Base-by-base conservation (phyloP, 352 stramenopile genomes). In the Phytopythium mirpurense region DNA sequence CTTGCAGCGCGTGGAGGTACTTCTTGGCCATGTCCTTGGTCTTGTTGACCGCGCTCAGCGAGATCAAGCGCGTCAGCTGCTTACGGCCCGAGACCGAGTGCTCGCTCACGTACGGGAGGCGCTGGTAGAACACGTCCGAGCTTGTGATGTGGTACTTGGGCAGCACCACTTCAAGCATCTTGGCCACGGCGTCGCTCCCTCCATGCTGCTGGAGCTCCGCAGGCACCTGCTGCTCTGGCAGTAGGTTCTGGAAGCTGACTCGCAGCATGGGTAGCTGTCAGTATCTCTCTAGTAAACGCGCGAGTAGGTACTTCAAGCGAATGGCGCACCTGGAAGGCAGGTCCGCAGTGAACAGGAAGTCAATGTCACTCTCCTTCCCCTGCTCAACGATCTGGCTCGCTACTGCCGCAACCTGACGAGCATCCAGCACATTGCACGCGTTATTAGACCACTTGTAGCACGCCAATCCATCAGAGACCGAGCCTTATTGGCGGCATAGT, bases 81-180 rank as follows among this genome's bases (percentile, higher is more conserved):
- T 88, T 88, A 35, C 65, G 63, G 31, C 68, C 66, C 4, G 66
- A 76, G 15, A 53, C 65, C 1, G 43, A 40, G 10, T 65, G 59
- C 38, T 87, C 75, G 27, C 75, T 93, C 47, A 93, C 72, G 64
- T 93, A 93, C 16, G 82, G 82, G 32, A 89, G 59, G 10, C 78
- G 75, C 63, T 93, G 79, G 65, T 90, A 90, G 45, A 90, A 93
- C 21, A 88, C 73, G 21, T 70, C 67, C 0, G 60, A 60, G 10
- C 74, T 84, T 14, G 71, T 83, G 48, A 93, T 78, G 56, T 93
- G 82, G 55, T 93, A 93, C 26, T 74, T 82, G n/a, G 82, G 82
- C 21, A 78, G 61, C 11, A 83, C 62, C 15, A 66, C 60, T 47
- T 74, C 63, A 21, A 87, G 51, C 24, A 83, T 49, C 26, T 70